Evolutionary conservation across 805 yeast species (phyloP), one percentile per base, ranked within the genome.

Genomic region (Candida taoyuanica): DNA sequence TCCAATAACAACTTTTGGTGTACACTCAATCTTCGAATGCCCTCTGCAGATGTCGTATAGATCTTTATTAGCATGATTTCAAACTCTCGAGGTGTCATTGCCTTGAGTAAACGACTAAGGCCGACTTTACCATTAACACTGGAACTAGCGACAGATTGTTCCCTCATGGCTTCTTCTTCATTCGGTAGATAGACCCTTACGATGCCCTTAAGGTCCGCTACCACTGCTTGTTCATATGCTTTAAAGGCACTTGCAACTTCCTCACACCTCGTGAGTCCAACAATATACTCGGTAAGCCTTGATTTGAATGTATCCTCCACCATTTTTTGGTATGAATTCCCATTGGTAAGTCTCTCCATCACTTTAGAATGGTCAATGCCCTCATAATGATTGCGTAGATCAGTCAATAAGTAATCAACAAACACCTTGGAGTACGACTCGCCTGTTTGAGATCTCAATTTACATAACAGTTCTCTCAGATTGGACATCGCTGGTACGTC

Each of bases 1-100:
- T 86, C 93, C 12, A 93, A 67, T 20, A 91, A 59, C 5, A 85
- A 50, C 57, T 87, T 88, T 55, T 88, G 95, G 42, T 88, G 96
- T 7, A 75, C 64, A 1, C 85, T 76, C 21, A 89, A 64, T 41
- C 95, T 71, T 45, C 91, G 67, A 18, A 88, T 64, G 15, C 86
- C 78, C 52, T 84, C 94, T 0, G 87, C 76, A 3, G 83, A 66
- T 16, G 75, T 71, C 0, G 85, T 62, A 48, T 74, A 85, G 4
- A 80, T 79, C 20, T 64, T 65, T 2, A 70, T 58, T 30, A 86
- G 57, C 85, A 88, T 81, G 2, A 62, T 65, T 50, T 84, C 86
- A 54, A 88, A 88, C 42, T 86, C 96, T 12, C 63, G 60, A 0
- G 93, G 82, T 0, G 87, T 69, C 70, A 87, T 70, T 3, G 74